Evolutionary conservation across 306 rosid species (phyloP).

Genomic region (Vigna radiata): DNA sequence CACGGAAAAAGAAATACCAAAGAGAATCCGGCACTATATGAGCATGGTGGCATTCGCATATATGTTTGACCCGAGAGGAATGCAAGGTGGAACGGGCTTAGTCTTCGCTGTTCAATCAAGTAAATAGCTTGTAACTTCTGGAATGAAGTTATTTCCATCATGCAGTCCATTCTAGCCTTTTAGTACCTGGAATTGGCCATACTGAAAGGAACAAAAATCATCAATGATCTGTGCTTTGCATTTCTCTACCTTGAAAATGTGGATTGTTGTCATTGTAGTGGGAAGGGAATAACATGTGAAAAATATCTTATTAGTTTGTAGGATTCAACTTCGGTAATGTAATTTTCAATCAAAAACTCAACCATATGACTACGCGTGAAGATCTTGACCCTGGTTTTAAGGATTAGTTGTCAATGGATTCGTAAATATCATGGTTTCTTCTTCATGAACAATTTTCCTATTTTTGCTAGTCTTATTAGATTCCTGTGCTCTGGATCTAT

Average conservation of each 20-base stretch:
- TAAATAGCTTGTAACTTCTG: neutral
- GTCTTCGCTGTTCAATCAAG: neutral
- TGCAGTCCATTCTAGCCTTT: too few species aligned
- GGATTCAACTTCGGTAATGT: constrained; percentile 5
- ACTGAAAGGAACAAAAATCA: constrained; percentile 10
- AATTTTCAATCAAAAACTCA: constrained; percentile 1
- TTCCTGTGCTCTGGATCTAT: constrained; percentile 18
- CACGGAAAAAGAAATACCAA: too few species aligned
- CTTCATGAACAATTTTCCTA: neutral
- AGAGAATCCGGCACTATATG: too few species aligned
- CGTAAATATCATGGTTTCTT: neutral
- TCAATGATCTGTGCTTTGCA: constrained; percentile 19
- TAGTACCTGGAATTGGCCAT: too few species aligned
- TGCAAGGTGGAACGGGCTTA: too few species aligned
- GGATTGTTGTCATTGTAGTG: constrained; percentile 1
- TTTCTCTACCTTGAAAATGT: constrained; percentile 25
- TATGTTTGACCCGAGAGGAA: neutral
- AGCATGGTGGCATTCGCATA: neutral
- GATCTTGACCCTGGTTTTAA: constrained; percentile 18
- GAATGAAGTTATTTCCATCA: neutral
- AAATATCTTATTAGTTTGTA: neutral
- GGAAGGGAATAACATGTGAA: neutral
- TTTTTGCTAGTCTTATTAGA: neutral
- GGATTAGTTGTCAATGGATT: constrained; percentile 1
- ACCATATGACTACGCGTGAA: neutral